A percentile compares a stretch with the other conserved stretches of the same genome.
Evolutionary conservation across 345 rosid species (phyloP).

Genomic region (Melaleuca alternifolia): DNA sequence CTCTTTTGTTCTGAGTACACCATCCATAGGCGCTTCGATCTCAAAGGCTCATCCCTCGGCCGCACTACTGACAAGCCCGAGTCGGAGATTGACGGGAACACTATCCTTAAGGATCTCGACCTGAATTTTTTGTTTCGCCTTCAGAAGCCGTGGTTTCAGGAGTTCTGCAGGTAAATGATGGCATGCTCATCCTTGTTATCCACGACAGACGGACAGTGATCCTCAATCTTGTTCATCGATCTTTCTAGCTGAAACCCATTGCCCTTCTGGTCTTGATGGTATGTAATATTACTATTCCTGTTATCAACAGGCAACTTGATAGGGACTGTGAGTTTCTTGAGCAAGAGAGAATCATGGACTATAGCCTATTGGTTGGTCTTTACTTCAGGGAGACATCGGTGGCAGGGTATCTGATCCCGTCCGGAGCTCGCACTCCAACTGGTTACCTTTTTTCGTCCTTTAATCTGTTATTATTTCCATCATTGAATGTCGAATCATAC

Average conservation of each 20-base stretch:
- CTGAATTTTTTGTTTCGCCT: slow-evolving; percentile 74
- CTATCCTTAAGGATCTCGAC: slow-evolving; percentile 86
- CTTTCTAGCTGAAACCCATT: neutral
- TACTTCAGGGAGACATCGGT: slow-evolving; percentile 67
- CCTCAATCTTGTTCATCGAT: neutral
- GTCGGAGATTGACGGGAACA: slow-evolving; percentile 63
- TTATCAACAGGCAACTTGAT: slow-evolving; percentile 61
- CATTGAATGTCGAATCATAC: neutral
- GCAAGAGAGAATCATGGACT: slow-evolving; percentile 96
- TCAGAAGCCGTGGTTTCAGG: slow-evolving; percentile 83
- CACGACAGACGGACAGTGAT: neutral
- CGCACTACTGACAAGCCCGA: slow-evolving; percentile 80
- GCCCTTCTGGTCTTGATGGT: neutral
- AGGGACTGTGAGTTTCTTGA: slow-evolving; percentile 89
- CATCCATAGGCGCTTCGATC: slow-evolving; percentile 76
- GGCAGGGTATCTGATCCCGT: slow-evolving; percentile 63
- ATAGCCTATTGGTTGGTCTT: slow-evolving; percentile 88
- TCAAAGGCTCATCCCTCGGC: slow-evolving; percentile 94
- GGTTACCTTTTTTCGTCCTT: slow-evolving; percentile 20
- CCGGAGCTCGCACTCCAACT: slow-evolving; percentile 31
- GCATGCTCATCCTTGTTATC: neutral
- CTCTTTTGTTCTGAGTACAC: slow-evolving; percentile 72
- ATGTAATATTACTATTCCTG: neutral
- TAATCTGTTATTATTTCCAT: slow-evolving; percentile 1
- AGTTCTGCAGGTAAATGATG: slow-evolving; percentile 45